Evolutionary conservation across 2,329 filamentous ascomycete genomes (phyloP), one percentile per base, ranked within the genome.

Genomic region (Fusarium devonianum): DNA sequence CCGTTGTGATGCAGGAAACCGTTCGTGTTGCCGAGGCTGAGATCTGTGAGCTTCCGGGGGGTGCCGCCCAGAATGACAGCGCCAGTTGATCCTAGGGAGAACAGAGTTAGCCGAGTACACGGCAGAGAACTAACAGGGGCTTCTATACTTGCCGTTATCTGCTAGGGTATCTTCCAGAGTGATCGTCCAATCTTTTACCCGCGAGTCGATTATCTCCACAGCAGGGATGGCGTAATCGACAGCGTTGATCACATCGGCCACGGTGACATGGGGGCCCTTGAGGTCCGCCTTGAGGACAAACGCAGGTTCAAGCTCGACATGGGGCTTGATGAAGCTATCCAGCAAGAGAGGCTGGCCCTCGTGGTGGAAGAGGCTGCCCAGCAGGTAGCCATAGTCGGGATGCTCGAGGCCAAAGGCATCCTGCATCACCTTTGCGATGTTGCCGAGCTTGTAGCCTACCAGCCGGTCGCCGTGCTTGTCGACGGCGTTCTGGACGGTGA

Each of bases 391-490:
- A 17, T 67, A 65, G 36, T 66, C 64, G 6, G 65, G 65, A 18
- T 63, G 60, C 34, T 64, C 64, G 7, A 67, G 54, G 4, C 63
- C 62, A 33, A 67, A 67, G 9, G 64, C 64, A 14, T 58, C 62
- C 36, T 66, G 64, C 63, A 66, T 67, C 19, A 66, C 65, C 43
- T 67, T 66, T n/a, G 61, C 64, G 37, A 67, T 65, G 42, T 67
- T 66, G 32, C 64, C 60, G n/a, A 67, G 58, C 47, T 67, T 65
- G 46, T 65, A 65, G n/a, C 58, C 63, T 10, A 66, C 62, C 17
- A 59, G 41, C 6, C 65, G 56, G 30, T 63, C 64, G 3, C 63
- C 63, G 29, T 57, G 29, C 13, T 59, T 51, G 21, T 42, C 30
- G n/a, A 62, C 38, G 3, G 55, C 62, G 10, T 49, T 53, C 11